Percentiles rank a stretch among this genome's conserved stretches.
Conservation (phyloP, 352 stramenopile species). For the Globisporangium yorkense region DNA sequence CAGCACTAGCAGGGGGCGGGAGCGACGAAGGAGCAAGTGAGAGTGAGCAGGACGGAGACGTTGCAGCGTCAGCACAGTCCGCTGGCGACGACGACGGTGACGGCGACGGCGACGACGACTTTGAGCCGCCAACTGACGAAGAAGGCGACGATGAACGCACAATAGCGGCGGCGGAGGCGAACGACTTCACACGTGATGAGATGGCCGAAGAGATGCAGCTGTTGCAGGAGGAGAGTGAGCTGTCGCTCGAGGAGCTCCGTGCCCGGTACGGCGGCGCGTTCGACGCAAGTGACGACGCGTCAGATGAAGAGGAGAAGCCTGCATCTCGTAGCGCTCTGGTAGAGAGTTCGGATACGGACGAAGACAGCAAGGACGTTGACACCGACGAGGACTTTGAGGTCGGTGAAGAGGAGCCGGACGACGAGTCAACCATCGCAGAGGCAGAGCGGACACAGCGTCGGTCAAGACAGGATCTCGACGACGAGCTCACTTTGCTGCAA, state of each 20-base stretch:
- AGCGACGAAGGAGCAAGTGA: conserved; percentile 9
- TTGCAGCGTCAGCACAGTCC: no score
- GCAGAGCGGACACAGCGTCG: conserved; percentile 38
- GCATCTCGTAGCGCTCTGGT: neutral
- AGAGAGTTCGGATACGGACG: neutral
- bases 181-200: conserved; percentile 30
- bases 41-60: conserved; percentile 11
- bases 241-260: conserved; percentile 87
- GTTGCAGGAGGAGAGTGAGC: conserved; percentile 87
- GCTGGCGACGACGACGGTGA: neutral
- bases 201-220: conserved; percentile 81
- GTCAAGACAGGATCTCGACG: conserved; percentile 24
- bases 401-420: conserved; percentile 26
- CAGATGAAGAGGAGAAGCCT: neutral
- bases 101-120: conserved; percentile 23
- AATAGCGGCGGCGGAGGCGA: conserved; percentile 82
- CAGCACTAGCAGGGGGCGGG: conserved; percentile 8
- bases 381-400: conserved; percentile 20
- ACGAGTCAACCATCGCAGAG: conserved; percentile 82
- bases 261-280: conserved; percentile 33
- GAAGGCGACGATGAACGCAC: conserved; percentile 88
- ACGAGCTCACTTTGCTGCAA: conserved; percentile 78
- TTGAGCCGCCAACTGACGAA: conserved; percentile 24
- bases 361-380: neutral
- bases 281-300: conserved; percentile 32